A percentile compares a stretch with the other conserved stretches of the same genome.
Evolutionary conservation across 169 alveolate genomes (phyloP).

Genomic region (Eimeria sp.): DNA sequence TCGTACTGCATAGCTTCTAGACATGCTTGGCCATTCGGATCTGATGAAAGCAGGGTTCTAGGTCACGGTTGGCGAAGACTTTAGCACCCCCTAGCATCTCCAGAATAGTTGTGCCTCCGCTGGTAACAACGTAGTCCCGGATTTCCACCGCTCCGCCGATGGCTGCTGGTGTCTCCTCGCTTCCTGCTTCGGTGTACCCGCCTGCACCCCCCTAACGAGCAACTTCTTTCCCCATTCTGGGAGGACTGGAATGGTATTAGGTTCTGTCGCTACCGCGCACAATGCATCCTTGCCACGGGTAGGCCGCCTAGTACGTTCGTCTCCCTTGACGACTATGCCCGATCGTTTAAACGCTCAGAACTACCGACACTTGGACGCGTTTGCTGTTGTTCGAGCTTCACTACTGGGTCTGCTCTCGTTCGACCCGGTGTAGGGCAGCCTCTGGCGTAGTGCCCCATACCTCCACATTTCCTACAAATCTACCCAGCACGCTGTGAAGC

Average conservation of each 20-base stretch:
- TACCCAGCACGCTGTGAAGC: neutral
- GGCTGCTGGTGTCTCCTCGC: neutral
- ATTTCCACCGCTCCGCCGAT: neutral
- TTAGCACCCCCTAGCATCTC: too few species aligned
- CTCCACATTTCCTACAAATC: neutral
- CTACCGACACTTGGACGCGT: neutral
- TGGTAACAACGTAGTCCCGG: neutral
- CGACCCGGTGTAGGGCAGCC: neutral
- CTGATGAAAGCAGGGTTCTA: too few species aligned
- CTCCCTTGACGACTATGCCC: slow-evolving; percentile 5
- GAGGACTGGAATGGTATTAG: neutral
- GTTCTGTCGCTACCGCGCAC: neutral
- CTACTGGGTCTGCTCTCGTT: neutral
- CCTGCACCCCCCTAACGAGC: neutral
- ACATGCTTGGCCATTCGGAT: too few species aligned
- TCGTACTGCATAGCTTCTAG: too few species aligned
- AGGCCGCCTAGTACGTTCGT: neutral
- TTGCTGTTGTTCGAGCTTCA: neutral
- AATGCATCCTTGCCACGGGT: neutral
- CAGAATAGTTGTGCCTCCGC: neutral
- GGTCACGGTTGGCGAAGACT: too few species aligned
- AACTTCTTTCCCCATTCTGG: neutral
- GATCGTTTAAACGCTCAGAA: neutral
- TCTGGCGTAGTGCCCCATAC: slow-evolving; percentile 4
- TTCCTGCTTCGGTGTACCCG: neutral